phyloP scores from a whole-genome alignment of 176 grass and related monocot species.

The Chrysopogon serrulatus region DNA sequence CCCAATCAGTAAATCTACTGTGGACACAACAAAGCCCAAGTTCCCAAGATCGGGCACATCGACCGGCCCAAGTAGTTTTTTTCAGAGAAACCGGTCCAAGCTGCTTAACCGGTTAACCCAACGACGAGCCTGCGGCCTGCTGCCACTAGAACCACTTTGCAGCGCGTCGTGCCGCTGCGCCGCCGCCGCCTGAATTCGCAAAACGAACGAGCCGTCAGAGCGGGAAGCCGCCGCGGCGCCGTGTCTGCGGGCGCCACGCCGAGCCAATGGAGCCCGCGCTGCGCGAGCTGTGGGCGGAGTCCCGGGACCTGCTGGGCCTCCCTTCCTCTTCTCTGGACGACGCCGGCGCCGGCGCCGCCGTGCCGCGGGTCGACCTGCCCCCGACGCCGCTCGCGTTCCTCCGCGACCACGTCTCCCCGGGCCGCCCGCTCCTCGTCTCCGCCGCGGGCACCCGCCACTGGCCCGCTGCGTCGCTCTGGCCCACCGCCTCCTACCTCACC shows the following conservation, averaged over 20 bases:
- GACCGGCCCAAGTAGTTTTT: too few relatives aligned
- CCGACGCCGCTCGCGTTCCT: slow-evolving; percentile 73
- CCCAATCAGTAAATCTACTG: background rate
- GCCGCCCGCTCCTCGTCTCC: slow-evolving; percentile 74
- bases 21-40: background rate
- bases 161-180: background rate
- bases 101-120: background rate
- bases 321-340: background rate
- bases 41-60: too few relatives aligned
- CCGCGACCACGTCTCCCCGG: slow-evolving; percentile 67
- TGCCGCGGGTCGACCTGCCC: slow-evolving; percentile 50
- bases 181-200: slow-evolving; percentile 1
- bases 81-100: too few relatives aligned
- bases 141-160: background rate
- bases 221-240: background rate
- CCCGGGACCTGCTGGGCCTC: slow-evolving; percentile 64
- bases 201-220: slow-evolving; percentile 7
- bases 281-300: slow-evolving; percentile 73
- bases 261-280: slow-evolving; percentile 50
- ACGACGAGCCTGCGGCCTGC: background rate
- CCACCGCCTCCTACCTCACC: slow-evolving; percentile 61
- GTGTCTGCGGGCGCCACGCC: background rate
- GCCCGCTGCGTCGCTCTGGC: slow-evolving; percentile 75
- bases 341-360: background rate
- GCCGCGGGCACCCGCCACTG: slow-evolving; percentile 66